Evolutionary conservation across 495 filamentous ascomycete species (phyloP), one percentile per base, ranked within the genome.

Genomic region (Penicillium chermesinum): DNA sequence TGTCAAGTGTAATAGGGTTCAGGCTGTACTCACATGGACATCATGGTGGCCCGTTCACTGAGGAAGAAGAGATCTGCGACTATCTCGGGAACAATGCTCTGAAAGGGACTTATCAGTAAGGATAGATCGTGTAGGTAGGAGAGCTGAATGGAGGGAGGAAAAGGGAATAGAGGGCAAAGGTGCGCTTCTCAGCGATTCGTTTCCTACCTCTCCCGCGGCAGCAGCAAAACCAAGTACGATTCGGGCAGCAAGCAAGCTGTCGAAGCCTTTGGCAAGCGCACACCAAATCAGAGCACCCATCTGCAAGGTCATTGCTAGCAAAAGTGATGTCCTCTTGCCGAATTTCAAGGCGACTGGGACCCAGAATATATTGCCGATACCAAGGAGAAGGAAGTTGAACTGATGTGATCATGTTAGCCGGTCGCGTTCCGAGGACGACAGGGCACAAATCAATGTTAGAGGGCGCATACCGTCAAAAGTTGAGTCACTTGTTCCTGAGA

Each of bases 351-450:
- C 44, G 13, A 47, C 3, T 15, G 44, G 44, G 0, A 47, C 44
- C 44, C 44, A 47, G 35, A 47, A 47, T 12, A 47, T 30, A 10
- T 47, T 47, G n/a, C 44, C 44, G 32, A 47, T 39, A 10, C 44
- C 13, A 16, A 47, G 44, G 32, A 47, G 27, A 16, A 47, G 44
- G 14, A 47, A 47, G 7, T 47, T 47, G 7, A 38, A 47, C 44
- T 47, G 20, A n/a, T n/a, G n/a, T n/a, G n/a, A n/a, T n/a, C n/a
- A n/a, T n/a, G n/a, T n/a, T n/a, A n/a, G n/a, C n/a, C n/a, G n/a
- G n/a, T n/a, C n/a, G n/a, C n/a, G n/a, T n/a, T n/a, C n/a, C n/a
- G n/a, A n/a, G n/a, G n/a, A n/a, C n/a, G n/a, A n/a, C n/a, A n/a
- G n/a, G n/a, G n/a, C n/a, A n/a, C n/a, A n/a, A n/a, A n/a, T n/a